phyloP scores from a whole-genome alignment of 305 asterid species.

The Fraxinus floribunda region DNA sequence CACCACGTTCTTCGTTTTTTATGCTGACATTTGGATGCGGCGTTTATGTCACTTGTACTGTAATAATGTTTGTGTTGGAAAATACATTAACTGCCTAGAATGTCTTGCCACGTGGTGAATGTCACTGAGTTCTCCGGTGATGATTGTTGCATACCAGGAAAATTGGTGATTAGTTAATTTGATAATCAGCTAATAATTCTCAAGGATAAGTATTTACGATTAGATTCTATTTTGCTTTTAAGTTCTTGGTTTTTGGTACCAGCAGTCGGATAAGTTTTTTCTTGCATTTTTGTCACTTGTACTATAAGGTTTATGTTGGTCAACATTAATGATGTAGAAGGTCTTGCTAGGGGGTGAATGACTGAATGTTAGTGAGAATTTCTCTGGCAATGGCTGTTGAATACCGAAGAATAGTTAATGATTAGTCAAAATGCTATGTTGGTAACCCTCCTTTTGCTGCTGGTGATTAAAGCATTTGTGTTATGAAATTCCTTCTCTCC shows the following conservation, averaged over 20 bases:
- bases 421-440: neutral
- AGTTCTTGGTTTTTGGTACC: neutral
- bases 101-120: slow-evolving; percentile 18
- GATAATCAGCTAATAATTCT: neutral
- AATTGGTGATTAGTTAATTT: neutral
- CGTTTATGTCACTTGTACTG: neutral
- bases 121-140: neutral
- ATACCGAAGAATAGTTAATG: neutral
- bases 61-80: neutral
- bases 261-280: neutral
- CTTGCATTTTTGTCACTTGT: neutral
- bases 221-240: neutral
- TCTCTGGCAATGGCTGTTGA: neutral
- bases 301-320: neutral
- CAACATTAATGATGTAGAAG: neutral
- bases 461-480: slow-evolving; percentile 11
- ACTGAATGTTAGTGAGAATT: neutral
- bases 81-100: neutral
- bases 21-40: neutral
- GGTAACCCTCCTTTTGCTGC: neutral
- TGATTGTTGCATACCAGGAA: slow-evolving; percentile 10
- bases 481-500: slow-evolving; percentile 6
- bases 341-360: neutral
- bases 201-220: neutral
- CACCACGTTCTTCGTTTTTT: neutral